Conservation (phyloP, 129 eudicot species). For the Arctium minus region DNA sequence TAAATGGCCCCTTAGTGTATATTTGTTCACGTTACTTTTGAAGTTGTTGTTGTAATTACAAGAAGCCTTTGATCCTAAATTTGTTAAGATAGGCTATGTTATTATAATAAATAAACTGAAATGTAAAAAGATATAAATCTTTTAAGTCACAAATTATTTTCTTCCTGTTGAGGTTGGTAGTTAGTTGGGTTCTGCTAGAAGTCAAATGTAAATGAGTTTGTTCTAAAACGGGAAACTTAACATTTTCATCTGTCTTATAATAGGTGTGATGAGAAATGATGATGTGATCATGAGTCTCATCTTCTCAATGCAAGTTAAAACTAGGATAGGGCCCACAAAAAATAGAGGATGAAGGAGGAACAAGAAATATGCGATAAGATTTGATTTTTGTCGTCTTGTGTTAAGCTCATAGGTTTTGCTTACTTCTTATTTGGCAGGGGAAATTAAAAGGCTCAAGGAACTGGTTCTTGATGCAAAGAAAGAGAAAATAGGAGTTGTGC, state of each 20-base stretch:
- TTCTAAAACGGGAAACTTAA: too few relatives aligned
- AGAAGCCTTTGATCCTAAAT: too few relatives aligned
- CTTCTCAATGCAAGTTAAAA: background rate
- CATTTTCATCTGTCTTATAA: background rate
- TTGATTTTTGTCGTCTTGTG: background rate
- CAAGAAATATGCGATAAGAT: background rate
- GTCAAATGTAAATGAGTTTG: too few relatives aligned
- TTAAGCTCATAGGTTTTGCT: background rate
- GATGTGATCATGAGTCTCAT: background rate
- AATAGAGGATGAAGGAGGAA: background rate
- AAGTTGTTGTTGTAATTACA: too few relatives aligned
- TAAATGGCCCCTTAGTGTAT: too few relatives aligned
- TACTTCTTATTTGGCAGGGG: conserved; percentile 45
- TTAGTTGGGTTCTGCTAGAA: too few relatives aligned
- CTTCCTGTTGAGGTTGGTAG: too few relatives aligned
- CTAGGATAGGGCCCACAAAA: background rate
- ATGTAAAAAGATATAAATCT: too few relatives aligned
- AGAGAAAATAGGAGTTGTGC: conserved; percentile 42
- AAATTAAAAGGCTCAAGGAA: conserved; percentile 50
- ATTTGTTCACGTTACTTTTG: too few relatives aligned
- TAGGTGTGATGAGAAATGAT: background rate
- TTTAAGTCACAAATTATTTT: too few relatives aligned
- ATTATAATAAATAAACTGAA: too few relatives aligned
- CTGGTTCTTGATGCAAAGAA: conserved; percentile 60
- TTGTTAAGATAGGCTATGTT: too few relatives aligned